A percentile compares a stretch with the other conserved stretches of the same genome.
Conservation (phyloP, 164 flowering plant species). For the Amborella trichopoda region DNA sequence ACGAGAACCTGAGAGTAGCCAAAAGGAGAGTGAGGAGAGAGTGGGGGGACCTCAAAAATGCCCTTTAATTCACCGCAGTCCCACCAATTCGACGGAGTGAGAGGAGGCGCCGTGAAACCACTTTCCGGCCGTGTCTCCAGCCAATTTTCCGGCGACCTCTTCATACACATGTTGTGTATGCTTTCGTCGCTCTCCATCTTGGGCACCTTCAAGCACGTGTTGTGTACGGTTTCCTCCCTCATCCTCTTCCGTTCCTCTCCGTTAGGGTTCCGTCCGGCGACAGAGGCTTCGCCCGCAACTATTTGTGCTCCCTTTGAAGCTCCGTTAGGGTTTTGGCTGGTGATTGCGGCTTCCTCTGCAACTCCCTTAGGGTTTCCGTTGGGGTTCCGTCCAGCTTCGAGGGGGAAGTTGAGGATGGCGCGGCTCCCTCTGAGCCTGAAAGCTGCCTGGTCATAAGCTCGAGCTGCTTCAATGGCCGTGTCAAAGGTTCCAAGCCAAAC, state of each 20-base stretch:
- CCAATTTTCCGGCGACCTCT: background rate
- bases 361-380: background rate
- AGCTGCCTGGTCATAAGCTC: constrained; percentile 36
- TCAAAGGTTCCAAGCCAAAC: constrained; percentile 42
- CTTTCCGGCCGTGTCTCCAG: background rate
- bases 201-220: no score
- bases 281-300: no score
- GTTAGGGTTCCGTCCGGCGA: no score
- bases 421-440: constrained; percentile 30
- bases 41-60: constrained; percentile 23
- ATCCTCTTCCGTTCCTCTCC: background rate
- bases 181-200: no score
- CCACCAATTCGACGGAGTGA: constrained; percentile 22
- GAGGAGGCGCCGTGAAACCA: constrained; percentile 10
- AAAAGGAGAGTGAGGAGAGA: constrained; percentile 16
- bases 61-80: constrained; percentile 16
- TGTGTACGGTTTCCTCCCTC: no score
- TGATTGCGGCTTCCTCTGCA: constrained; percentile 4
- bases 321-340: no score
- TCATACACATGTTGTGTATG: no score
- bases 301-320: no score
- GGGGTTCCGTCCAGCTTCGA: constrained; percentile 15
- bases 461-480: constrained; percentile 33
- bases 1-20: constrained; percentile 14
- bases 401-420: constrained; percentile 43